Evolutionary conservation across 228 moss, liverwort and hornwort genomes (phyloP), one percentile per base, ranked within the genome.

Genomic region (Sphagnum magellanicum): DNA sequence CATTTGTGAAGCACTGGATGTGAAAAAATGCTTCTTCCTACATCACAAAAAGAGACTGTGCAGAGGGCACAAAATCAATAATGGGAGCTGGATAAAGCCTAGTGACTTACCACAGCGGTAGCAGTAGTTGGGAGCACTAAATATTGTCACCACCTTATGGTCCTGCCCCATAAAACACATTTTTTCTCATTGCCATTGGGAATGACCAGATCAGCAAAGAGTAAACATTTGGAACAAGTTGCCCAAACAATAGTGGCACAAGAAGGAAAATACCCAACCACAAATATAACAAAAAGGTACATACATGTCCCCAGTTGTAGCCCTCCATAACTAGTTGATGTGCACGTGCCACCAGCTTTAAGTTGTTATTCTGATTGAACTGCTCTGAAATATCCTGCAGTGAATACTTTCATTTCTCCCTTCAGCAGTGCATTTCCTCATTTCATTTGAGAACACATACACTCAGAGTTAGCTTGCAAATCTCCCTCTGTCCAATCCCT

Each of bases 61-160:
- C 32, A 32, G 32, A 32, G 3, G 32, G 32, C 32, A 32, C 3
- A 32, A 32, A 32, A 32, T 32, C 32, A 32, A 32, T 32, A 32
- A 32, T 32, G 3, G 32, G 32, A 32, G 32, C 32, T 32, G 32
- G 32, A 32, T 32, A 32, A 32, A 32, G 32, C 32, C 3, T 32
- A 32, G 32, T 8, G 55, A 12, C 12, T 8, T 55, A 55, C 55
- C 55, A 55, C 55, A 55, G 55, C 55, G 55, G 12, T 55, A 55
- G 55, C 55, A 55, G 55, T 55, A 55, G 55, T 55, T 55, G 55
- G 55, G 55, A 55, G 55, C 55, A 55, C 55, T 55, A 55, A 55
- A 55, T 55, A 55, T 55, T 8, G 55, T 55, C 55, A 55, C 55
- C 55, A 55, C 55, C 55, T 55, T 55, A 55, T 55, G 55, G 8